These are phyloP conservation scores for Talaromyces amestolkiae DNA, from an alignment of 2,329 filamentous ascomycete genomes.

Conservation along the genomic window DNA sequence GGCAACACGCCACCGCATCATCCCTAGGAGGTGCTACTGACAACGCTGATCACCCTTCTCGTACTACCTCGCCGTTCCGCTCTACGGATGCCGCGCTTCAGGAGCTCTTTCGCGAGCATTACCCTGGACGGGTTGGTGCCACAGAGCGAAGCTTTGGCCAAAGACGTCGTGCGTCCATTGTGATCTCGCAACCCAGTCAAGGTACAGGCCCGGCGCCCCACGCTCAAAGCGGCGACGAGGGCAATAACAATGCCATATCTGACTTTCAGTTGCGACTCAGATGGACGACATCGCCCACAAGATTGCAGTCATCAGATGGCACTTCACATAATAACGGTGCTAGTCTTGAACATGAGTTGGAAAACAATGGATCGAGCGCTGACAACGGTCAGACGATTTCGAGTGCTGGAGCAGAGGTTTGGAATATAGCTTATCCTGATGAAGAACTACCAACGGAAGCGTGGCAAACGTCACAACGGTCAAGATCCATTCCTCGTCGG, in stretches of 20 bases:
- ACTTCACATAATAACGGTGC: slow-evolving; percentile 25
- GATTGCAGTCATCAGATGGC: slow-evolving; percentile 33
- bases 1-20: slow-evolving; percentile 28
- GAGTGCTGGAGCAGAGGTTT: not conserved
- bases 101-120: slow-evolving; percentile 33
- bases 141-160: slow-evolving; percentile 32
- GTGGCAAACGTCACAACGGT: slow-evolving; percentile 31
- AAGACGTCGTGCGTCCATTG: slow-evolving; percentile 40
- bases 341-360: slow-evolving; percentile 25
- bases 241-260: slow-evolving; percentile 21
- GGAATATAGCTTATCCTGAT: slow-evolving; percentile 13
- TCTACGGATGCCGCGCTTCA: slow-evolving; percentile 28
- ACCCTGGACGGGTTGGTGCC: slow-evolving; percentile 28
- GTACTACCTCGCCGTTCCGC: slow-evolving; percentile 35
- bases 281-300: slow-evolving; percentile 43
- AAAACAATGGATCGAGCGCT: slow-evolving; percentile 24
- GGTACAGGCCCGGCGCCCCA: slow-evolving; percentile 24
- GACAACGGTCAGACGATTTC: slow-evolving; percentile 15
- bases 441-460: slow-evolving; percentile 23
- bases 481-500: slow-evolving; percentile 37
- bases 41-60: slow-evolving; percentile 30
- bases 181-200: slow-evolving; percentile 35
- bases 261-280: slow-evolving; percentile 38
- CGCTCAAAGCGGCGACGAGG: slow-evolving; percentile 28
- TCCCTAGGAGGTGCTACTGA: slow-evolving; percentile 31